Percentiles rank a stretch among this genome's conserved stretches.
These are phyloP conservation scores for Tetrahymena elliotti DNA, from an alignment of 73 alveolate genomes.

Conservation along the genomic window DNA sequence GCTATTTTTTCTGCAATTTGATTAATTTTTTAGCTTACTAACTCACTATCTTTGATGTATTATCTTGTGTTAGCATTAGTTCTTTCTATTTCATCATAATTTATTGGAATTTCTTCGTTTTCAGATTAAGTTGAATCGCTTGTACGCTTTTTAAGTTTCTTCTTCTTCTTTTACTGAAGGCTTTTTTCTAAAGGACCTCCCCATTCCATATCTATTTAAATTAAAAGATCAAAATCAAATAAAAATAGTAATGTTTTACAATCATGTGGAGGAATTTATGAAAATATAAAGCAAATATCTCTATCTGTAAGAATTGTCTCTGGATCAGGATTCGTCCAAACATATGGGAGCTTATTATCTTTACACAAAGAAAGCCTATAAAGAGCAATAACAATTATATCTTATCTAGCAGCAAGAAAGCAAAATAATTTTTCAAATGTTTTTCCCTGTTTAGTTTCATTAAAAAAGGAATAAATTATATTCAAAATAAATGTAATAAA, in stretches of 20 bases:
- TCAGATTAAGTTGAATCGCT: constrained; percentile 18
- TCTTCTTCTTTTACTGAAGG: background rate
- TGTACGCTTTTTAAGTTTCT: background rate
- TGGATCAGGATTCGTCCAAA: constrained; percentile 84
- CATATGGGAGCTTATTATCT: constrained; percentile 74
- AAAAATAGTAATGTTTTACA: background rate
- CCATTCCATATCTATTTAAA: constrained; percentile 3
- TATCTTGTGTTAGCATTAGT: constrained; percentile 3
- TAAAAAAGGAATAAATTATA: background rate
- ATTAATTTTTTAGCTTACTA: constrained; percentile 11
- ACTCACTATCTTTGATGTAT: constrained; percentile 4
- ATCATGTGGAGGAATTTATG: constrained; percentile 57
- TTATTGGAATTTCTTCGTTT: constrained; percentile 9
- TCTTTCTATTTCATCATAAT: constrained; percentile 22
- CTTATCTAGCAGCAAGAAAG: constrained; percentile 35
- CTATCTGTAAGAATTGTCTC: constrained; percentile 62
- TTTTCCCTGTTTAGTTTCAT: constrained; percentile 9
- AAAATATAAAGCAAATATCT: constrained; percentile 81
- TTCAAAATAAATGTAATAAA: background rate
- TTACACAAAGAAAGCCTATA: constrained; percentile 45
- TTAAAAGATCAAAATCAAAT: background rate
- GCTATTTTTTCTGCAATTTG: background rate
- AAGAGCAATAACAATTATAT: constrained; percentile 62
- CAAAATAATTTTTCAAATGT: constrained; percentile 51
- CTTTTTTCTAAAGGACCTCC: constrained; percentile 37